Percentiles rank a stretch among this genome's conserved stretches.
phyloP scores from a whole-genome alignment of 2,329 filamentous ascomycete genomes.

The Ceratocystis diversiconidia region DNA sequence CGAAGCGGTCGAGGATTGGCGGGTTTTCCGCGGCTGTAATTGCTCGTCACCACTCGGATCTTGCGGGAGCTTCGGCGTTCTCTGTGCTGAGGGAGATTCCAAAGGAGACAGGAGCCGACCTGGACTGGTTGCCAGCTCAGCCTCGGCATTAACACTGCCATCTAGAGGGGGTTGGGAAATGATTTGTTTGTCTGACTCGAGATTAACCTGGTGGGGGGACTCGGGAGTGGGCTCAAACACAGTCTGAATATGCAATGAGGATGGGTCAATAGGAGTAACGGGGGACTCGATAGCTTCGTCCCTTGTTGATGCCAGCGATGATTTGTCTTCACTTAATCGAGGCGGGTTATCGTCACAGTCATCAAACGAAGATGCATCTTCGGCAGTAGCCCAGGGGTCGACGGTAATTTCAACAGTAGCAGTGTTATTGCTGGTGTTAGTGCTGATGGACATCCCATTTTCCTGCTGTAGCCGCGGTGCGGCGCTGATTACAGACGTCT shows the following conservation, averaged over 20 bases:
- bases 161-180: background rate
- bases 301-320: background rate
- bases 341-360: background rate
- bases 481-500: background rate
- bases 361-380: constrained; percentile 5
- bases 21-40: constrained; percentile 2
- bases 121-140: background rate
- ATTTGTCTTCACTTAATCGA: constrained; percentile 8
- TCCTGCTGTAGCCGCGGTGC: background rate
- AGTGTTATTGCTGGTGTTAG: background rate
- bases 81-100: background rate
- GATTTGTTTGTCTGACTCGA: background rate
- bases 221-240: background rate
- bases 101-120: background rate
- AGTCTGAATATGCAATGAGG: background rate
- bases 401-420: constrained; percentile 1
- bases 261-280: constrained; percentile 9
- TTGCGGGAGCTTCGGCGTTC: background rate
- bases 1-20: constrained; percentile 8
- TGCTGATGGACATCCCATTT: background rate
- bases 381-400: constrained; percentile 14
- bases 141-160: background rate
- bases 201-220: background rate
- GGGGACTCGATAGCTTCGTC: constrained; percentile 9
- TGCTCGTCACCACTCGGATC: constrained; percentile 2